These are phyloP conservation scores for Xylariaceae sp. DNA, from an alignment of 2,329 filamentous ascomycete species.

Conservation along the genomic window DNA sequence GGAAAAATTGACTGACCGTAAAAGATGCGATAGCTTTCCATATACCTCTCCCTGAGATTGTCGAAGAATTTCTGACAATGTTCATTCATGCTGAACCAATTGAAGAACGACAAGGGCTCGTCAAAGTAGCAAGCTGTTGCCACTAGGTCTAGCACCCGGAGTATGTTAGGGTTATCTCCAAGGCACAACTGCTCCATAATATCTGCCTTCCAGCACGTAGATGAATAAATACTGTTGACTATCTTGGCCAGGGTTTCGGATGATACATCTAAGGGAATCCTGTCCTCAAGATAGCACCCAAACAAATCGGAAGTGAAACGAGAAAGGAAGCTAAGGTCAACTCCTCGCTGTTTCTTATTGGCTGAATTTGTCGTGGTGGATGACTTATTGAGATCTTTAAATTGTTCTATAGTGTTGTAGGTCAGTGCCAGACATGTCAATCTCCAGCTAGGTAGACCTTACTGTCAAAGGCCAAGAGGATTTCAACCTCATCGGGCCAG, in stretches of 20 bases:
- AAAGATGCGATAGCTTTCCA: background rate
- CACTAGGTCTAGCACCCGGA: slow-evolving; percentile 1
- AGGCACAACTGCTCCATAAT: background rate
- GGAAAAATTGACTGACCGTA: too few relatives aligned
- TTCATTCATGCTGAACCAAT: slow-evolving; percentile 15
- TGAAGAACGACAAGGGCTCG: slow-evolving; percentile 2
- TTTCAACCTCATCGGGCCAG: background rate
- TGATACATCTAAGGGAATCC: background rate
- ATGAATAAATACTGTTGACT: background rate
- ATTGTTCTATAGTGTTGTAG: background rate
- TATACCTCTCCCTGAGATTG: background rate
- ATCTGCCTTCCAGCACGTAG: background rate
- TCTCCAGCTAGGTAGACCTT: background rate
- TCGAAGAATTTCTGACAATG: slow-evolving; percentile 12
- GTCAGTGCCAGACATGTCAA: background rate
- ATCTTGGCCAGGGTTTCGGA: background rate
- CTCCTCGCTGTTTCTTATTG: too few relatives aligned
- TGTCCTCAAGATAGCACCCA: background rate
- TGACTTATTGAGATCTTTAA: background rate
- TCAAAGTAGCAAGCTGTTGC: background rate
- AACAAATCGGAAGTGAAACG: slow-evolving; percentile 1
- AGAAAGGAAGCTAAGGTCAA: background rate
- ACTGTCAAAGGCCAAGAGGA: background rate
- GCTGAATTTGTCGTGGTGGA: background rate
- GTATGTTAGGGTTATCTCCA: background rate